These are phyloP conservation scores for Botrytis tulipae DNA, from an alignment of 2,329 filamentous ascomycete species.

Conservation along the genomic window DNA sequence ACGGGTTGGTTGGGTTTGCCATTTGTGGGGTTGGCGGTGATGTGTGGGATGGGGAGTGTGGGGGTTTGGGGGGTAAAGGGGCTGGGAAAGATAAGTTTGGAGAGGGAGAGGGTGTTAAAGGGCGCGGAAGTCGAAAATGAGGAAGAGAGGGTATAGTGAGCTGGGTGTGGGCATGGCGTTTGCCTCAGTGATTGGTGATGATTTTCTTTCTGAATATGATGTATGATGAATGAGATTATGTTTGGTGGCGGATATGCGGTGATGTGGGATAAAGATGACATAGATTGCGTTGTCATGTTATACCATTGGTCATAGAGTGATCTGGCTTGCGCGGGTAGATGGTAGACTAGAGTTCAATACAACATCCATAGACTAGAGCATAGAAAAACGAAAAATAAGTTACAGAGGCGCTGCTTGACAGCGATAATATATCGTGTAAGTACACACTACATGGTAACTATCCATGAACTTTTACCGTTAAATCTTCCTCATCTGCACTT, in stretches of 20 bases:
- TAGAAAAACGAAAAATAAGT: no score
- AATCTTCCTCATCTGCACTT: not conserved
- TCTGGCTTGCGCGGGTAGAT: not conserved
- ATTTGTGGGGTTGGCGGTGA: slow-evolving; percentile 25
- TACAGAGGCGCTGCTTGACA: fast-evolving
- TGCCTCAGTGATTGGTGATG: not conserved
- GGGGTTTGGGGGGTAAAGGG: slow-evolving; percentile 11
- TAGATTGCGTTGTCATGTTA: not conserved
- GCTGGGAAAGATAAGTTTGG: not conserved
- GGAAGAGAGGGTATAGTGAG: not conserved
- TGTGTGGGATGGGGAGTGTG: not conserved
- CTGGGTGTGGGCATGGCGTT: not conserved
- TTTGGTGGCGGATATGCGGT: no score
- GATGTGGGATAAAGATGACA: not conserved
- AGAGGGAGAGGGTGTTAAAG: no score
- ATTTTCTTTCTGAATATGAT: not conserved
- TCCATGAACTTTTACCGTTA: not conserved
- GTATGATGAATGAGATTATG: not conserved
- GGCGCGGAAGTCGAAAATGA: not conserved
- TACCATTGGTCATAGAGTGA: not conserved
- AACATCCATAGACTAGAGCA: not conserved
- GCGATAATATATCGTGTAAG: fast-evolving
- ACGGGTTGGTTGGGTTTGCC: slow-evolving; percentile 30
- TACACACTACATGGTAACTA: not conserved
- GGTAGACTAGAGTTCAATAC: not conserved